These are phyloP conservation scores for Exophiala alcalophila DNA, from an alignment of 2,329 filamentous ascomycete species.

Conservation along the genomic window DNA sequence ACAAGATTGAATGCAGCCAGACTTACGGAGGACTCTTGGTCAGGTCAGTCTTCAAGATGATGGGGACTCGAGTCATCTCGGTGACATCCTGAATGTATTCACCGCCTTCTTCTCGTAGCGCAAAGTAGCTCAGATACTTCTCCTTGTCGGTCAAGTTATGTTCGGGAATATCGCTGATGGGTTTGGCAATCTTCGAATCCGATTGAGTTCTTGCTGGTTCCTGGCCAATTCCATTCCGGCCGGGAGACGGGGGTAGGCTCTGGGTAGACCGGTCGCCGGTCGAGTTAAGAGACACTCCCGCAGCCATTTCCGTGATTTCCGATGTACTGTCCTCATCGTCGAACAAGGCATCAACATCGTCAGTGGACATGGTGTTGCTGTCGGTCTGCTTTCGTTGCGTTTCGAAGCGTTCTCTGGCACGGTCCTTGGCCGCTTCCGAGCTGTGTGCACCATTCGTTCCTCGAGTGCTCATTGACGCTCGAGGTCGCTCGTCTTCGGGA, in stretches of 20 bases:
- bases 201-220: conserved; percentile 83
- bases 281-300: conserved; percentile 76
- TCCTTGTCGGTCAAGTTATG: conserved; percentile 86
- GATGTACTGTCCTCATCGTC: conserved; percentile 87
- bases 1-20: conserved; percentile 2
- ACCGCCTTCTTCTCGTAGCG: conserved; percentile 83
- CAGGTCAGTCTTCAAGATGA: conserved; percentile 96
- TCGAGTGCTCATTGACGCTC: conserved; percentile 70
- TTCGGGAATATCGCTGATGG: conserved; percentile 66
- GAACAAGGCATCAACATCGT: conserved; percentile 92
- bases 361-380: conserved; percentile 87
- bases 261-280: conserved; percentile 80
- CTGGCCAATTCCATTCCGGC: conserved; percentile 67
- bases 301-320: conserved; percentile 85
- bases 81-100: conserved; percentile 98
- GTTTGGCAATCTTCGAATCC: conserved; percentile 81
- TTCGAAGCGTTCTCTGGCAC: conserved; percentile 83
- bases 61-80: conserved; percentile 96
- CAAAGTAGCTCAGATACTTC: conserved; percentile 89
- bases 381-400: conserved; percentile 90
- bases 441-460: conserved; percentile 73
- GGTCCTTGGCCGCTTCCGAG: conserved; percentile 76
- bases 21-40: conserved; percentile 99
- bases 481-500: conserved; percentile 92
- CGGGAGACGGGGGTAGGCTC: conserved; percentile 89